phyloP scores from a whole-genome alignment of 164 flowering plant genomes.

The Cinnamomum chago region DNA sequence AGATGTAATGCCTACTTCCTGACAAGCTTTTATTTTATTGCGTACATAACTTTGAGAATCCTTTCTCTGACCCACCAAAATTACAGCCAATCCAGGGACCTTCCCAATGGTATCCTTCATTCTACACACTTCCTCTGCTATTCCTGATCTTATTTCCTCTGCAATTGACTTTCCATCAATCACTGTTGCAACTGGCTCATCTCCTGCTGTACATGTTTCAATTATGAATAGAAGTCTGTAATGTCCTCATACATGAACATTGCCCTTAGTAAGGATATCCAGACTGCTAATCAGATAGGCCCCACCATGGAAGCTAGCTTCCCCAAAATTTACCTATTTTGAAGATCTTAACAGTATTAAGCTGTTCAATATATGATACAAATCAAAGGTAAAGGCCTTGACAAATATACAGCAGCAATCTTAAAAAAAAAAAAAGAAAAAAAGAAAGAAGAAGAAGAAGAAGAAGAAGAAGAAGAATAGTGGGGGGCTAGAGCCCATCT shows the following conservation, averaged over 20 bases:
- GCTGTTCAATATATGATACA: too few species aligned
- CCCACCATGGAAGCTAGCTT: neutral
- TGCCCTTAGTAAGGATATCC: neutral
- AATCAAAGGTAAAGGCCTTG: too few species aligned
- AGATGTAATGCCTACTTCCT: slow-evolving; percentile 74
- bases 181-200: slow-evolving; percentile 32
- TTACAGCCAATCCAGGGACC: slow-evolving; percentile 84
- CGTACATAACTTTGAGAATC: slow-evolving; percentile 78
- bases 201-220: slow-evolving; percentile 18
- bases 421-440: too few species aligned
- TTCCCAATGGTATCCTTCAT: slow-evolving; percentile 60
- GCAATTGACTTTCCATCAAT: slow-evolving; percentile 77
- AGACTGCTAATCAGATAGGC: neutral
- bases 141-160: slow-evolving; percentile 52
- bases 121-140: slow-evolving; percentile 58
- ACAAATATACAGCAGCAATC: too few species aligned
- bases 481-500: too few species aligned
- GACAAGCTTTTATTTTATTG: slow-evolving; percentile 71
- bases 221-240: too few species aligned
- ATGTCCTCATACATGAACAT: neutral
- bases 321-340: neutral
- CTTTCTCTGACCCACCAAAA: slow-evolving; percentile 74
- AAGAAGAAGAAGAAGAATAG: too few species aligned
- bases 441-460: too few species aligned
- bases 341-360: neutral